Evolutionary conservation across 148 eudicot genomes (phyloP).

Genomic region (Fallopia convolvulus): DNA sequence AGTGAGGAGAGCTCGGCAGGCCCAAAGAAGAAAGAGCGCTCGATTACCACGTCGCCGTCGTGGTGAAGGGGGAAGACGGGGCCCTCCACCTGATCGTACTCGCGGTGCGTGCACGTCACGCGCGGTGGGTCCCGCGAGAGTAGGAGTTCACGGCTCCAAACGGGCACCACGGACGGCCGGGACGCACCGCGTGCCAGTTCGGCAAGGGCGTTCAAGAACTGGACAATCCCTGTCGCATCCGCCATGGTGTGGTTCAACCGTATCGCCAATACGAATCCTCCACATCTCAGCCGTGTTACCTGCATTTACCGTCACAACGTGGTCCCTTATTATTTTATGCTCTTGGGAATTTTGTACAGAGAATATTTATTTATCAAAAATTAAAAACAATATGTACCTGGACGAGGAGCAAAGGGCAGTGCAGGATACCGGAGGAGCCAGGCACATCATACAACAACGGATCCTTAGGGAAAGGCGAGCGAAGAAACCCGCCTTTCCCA

Average conservation of each 20-base stretch:
- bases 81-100: background rate
- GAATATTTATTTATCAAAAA: background rate
- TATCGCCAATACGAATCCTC: constrained; percentile 12
- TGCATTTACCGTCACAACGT: background rate
- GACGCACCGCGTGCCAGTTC: constrained; percentile 4
- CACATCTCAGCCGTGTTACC: constrained; percentile 19
- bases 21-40: constrained; percentile 9
- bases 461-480: constrained; percentile 18
- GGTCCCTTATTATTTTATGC: too few species aligned
- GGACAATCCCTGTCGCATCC: background rate
- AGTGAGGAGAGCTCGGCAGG: background rate
- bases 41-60: background rate
- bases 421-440: constrained; percentile 14
- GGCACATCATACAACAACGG: constrained; percentile 22
- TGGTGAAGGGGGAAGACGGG: too few species aligned
- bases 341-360: too few species aligned
- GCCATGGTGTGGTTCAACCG: constrained; percentile 16
- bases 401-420: constrained; percentile 22
- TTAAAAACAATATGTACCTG: background rate
- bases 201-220: background rate
- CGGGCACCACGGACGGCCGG: background rate
- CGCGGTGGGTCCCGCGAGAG: background rate
- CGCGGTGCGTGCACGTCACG: constrained; percentile 6
- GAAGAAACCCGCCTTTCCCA: constrained; percentile 23
- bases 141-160: constrained; percentile 13